Conservation (phyloP, 2,329 filamentous ascomycete genomes). For the Talaromyces atroroseus region DNA sequence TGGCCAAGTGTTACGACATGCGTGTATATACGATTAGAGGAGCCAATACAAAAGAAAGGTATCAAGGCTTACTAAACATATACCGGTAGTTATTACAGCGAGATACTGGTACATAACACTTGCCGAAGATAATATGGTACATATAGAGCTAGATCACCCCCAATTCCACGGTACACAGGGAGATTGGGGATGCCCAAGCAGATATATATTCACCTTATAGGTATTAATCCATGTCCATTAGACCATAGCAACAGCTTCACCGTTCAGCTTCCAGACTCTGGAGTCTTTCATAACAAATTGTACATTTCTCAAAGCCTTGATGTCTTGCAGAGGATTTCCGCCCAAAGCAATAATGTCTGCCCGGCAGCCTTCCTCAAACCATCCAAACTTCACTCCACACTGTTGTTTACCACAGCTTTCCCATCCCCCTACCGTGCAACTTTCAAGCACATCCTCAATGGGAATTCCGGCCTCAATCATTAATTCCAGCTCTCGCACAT, state of each 20-base stretch:
- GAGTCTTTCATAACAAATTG: constrained; percentile 3
- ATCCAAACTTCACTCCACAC: constrained; percentile 50
- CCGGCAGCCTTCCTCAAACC: constrained; percentile 44
- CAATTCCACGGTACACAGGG: no score
- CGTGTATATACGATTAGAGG: no score
- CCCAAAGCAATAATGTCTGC: constrained; percentile 51
- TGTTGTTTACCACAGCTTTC: constrained; percentile 50
- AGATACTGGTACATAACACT: no score
- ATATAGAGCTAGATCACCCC: no score
- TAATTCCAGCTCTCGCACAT: constrained; percentile 51
- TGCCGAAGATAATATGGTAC: no score
- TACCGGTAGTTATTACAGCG: no score
- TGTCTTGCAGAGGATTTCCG: constrained; percentile 31
- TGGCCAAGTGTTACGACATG: no score
- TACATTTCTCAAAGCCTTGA: not conserved
- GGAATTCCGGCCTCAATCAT: constrained; percentile 49
- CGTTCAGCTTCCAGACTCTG: not conserved
- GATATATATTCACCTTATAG: no score
- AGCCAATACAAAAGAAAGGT: no score
- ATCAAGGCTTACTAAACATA: no score
- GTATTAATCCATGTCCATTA: not conserved
- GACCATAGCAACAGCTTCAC: not conserved
- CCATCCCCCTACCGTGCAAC: constrained; percentile 51
- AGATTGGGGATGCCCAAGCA: no score
- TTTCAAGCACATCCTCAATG: constrained; percentile 46